phyloP scores from a whole-genome alignment of 1,284 basidiomycete species.

The Naganishia albida region DNA sequence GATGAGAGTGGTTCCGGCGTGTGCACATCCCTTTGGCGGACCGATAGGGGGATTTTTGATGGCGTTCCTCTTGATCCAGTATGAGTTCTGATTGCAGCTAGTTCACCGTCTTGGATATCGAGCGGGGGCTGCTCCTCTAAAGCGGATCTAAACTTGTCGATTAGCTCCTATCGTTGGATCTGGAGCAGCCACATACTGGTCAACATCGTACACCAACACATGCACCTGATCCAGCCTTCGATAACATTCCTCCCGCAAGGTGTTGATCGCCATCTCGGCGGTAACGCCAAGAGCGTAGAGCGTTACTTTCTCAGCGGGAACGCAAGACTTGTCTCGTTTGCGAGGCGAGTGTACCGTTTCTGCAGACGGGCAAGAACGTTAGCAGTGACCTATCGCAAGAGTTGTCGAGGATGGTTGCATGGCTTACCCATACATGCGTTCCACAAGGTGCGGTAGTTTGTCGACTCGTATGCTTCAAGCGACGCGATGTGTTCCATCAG shows the following conservation, averaged over 20 bases:
- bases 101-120: not conserved
- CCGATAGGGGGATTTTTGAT: not conserved
- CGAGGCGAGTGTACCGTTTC: conserved; percentile 16
- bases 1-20: not conserved
- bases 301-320: conserved; percentile 24
- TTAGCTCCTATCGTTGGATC: not conserved
- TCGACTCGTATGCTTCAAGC: conserved; percentile 9
- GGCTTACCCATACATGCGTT: conserved; percentile 20
- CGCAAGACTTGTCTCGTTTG: conserved; percentile 8
- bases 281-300: conserved; percentile 20
- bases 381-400: not conserved
- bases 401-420: no score
- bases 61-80: not conserved
- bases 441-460: conserved; percentile 6
- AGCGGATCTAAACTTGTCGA: not conserved
- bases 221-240: conserved; percentile 13
- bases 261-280: conserved; percentile 23
- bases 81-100: not conserved
- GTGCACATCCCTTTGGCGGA: not conserved
- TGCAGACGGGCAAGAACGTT: not conserved
- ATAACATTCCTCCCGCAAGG: conserved; percentile 22
- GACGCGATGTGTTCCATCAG: conserved; percentile 1
- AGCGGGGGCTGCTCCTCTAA: not conserved
- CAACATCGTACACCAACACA: conserved; percentile 2
- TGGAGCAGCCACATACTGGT: not conserved